Evolutionary conservation across 176 grass and related monocot genomes (phyloP), one percentile per base, ranked within the genome.

Genomic region (Phyllostachys edulis): DNA sequence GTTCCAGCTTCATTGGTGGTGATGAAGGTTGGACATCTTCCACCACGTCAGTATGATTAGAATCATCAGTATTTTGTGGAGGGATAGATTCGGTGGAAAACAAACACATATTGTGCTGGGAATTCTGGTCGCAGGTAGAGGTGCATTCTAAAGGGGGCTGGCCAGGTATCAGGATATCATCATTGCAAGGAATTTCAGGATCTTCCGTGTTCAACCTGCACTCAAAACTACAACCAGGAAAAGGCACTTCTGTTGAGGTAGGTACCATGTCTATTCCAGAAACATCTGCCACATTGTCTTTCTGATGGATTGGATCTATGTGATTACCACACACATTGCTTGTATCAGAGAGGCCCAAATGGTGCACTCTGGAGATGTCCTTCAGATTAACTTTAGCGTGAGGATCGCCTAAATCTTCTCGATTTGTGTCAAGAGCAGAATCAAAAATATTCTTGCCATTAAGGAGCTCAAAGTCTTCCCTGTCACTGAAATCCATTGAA

Each of bases 201-300:
- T 92, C 81, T 66, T 89, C 81, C 57, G 59, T 69, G 64, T 85
- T 92, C 71, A 92, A 67, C 46, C 6, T 16, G 36, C 91, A 92
- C 51, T 63, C 38, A 11, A 54, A 27, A 82, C 23, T 18, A 70
- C n/a, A 18, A 59, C 56, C 38, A 81, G 41, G 36, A 79, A 80
- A 85, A 86, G 57, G 65, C 39, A 89, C 18, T 83, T 49, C 80
- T 34, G 69, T 56, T 50, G 67, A 75, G 77, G 68, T 8, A 83
- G 72, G 61, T 73, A 81, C 29, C 29, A 78, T 1, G 36, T 40
- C 67, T 49, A 49, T 29, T 83, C 17, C 62, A 73, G 78, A 82
- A 80, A 83, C 66, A 87, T 46, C 51, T 27, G 36, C 52, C 32
- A 26, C 17, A 60, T 67, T 73, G 49, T 29, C 1, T 29, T 29